Percentiles rank a stretch among this genome's conserved stretches.
phyloP scores from a whole-genome alignment of 352 stramenopile species.

The Aphanomyces euteiches region DNA sequence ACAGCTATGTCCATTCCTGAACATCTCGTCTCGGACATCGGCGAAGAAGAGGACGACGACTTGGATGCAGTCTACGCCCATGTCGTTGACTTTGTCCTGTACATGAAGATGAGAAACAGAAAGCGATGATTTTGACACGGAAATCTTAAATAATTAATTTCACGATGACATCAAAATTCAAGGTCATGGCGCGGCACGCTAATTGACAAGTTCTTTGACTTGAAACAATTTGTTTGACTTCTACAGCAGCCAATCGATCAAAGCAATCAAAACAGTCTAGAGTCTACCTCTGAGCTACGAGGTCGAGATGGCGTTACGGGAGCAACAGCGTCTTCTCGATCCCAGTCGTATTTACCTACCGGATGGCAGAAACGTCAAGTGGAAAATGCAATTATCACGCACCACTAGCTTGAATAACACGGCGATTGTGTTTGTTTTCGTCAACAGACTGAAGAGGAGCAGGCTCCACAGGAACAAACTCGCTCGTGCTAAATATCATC shows the following conservation, averaged over 20 bases:
- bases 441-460: constrained; percentile 16
- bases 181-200: neutral
- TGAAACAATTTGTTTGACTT: constrained; percentile 22
- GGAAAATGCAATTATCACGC: neutral
- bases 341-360: constrained; percentile 27
- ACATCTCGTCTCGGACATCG: too few species aligned
- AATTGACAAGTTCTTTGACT: constrained; percentile 29
- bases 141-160: neutral
- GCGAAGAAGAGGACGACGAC: neutral
- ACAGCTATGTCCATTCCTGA: too few species aligned
- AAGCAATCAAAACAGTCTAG: too few species aligned
- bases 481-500: constrained; percentile 4
- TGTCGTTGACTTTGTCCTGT: neutral
- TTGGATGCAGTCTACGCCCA: neutral
- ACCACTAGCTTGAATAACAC: constrained; percentile 23
- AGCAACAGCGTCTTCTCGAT: constrained; percentile 9
- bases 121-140: neutral
- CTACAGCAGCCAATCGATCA: too few species aligned
- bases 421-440: constrained; percentile 25
- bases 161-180: neutral
- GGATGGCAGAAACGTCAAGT: neutral
- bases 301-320: neutral
- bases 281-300: too few species aligned
- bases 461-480: constrained; percentile 7
- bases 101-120: neutral